Base-by-base conservation (phyloP, 305 asterid species). In the Fraxinus paxiana region DNA sequence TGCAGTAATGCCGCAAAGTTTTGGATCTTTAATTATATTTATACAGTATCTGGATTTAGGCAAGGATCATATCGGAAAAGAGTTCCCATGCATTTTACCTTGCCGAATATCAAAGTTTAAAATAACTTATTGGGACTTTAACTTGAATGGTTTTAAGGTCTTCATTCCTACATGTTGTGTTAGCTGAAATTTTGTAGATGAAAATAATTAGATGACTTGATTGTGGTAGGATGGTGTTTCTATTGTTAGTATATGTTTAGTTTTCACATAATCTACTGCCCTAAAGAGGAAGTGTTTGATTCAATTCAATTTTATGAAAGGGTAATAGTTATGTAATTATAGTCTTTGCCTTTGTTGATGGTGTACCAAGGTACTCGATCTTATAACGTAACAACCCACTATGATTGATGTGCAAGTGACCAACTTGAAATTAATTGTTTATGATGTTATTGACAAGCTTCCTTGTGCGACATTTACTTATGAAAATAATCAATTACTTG, bases 1-100 rank as follows among this genome's bases (percentile, higher is more conserved):
- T n/a, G 31, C 17, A 71, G 12, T 34, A 51, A 28, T 41, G 5
- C 48, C 9, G 1, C 48, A 9, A 38, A 38, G 48, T 38, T 38
- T 38, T 38, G 48, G 13, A 9, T 38, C 48, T 8, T 38, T 38
- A 38, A 38, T 38, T 12, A 38, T 38, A 38, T 8, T 38, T 38
- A 38, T 8, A 38, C 48, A 38, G 48, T 38, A 38, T 38, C 48
- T 71, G 69, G 80, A 37, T 82, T 65, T 84, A 93, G 98, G 99
- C 92, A 65, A 91, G 48, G 85, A 96, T 95, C 54, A 95, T 90
- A 90, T 97, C 97, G 79, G 99, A 98, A 84, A 98, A 95, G 89
- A 95, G 99, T 59, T 98, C 99, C 80, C 99, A 94, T 82, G 98
- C 99, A 70, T 95, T 95, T 86, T 95, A 91, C 85, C 94, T 97